Conservation (phyloP, 164 flowering plant genomes). For the Pachysandra terminalis region DNA sequence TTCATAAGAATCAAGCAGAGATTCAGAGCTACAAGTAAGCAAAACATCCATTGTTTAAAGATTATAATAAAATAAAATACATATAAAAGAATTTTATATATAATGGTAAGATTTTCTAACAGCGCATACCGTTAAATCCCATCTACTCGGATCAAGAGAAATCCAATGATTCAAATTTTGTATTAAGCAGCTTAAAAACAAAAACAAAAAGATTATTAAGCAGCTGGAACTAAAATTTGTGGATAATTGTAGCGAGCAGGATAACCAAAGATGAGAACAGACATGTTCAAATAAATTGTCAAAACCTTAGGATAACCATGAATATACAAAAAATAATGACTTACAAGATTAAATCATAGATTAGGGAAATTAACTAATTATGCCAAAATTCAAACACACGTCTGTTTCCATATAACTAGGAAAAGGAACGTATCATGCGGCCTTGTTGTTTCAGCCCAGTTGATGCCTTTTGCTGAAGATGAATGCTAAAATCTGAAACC, state of each 20-base stretch:
- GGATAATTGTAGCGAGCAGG: neutral
- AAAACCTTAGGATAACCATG: neutral
- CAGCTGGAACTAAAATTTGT: too few species aligned
- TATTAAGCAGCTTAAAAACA: neutral
- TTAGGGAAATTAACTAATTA: neutral
- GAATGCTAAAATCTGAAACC: too few species aligned
- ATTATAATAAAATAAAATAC: too few species aligned
- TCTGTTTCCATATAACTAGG: too few species aligned
- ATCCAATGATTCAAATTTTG: neutral
- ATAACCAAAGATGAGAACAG: neutral
- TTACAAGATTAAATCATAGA: neutral
- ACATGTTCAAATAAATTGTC: neutral
- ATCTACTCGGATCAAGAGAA: neutral
- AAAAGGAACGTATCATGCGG: too few species aligned
- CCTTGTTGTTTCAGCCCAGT: too few species aligned
- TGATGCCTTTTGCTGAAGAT: too few species aligned
- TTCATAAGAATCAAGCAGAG: neutral
- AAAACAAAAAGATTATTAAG: too few species aligned
- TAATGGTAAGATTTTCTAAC: neutral
- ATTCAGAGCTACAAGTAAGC: too few species aligned
- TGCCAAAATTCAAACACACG: neutral
- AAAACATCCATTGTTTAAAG: neutral
- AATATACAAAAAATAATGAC: neutral
- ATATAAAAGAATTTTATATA: too few species aligned
- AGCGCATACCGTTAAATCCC: neutral